Evolutionary conservation across 352 stramenopile genomes (phyloP).

Genomic region (Phytophthora macrochlamydospora): DNA sequence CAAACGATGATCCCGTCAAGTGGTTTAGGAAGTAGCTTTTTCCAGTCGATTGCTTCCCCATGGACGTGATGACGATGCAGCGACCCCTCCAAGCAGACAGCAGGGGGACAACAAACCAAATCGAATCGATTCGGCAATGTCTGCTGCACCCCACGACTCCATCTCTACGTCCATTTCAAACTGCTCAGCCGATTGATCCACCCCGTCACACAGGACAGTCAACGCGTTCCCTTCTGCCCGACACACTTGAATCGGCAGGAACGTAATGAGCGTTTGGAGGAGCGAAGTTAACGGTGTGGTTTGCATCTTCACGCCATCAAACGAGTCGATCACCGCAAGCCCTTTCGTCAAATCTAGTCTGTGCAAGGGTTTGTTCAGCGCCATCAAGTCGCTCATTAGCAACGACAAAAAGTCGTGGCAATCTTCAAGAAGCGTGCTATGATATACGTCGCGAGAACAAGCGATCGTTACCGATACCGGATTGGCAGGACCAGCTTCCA

Average conservation of each 20-base stretch:
- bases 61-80: conserved; percentile 62
- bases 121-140: conserved; percentile 56
- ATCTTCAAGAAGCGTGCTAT: conserved; percentile 4
- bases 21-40: conserved; percentile 87
- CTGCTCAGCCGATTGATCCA: conserved; percentile 29
- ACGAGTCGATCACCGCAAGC: conserved; percentile 5
- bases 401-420: conserved; percentile 39
- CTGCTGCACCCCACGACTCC: conserved; percentile 26
- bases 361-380: conserved; percentile 45
- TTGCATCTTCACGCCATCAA: conserved; percentile 8
- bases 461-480: conserved; percentile 12
- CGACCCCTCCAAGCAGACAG: conserved; percentile 42
- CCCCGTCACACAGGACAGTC: conserved; percentile 54
- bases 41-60: conserved; percentile 78
- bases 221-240: conserved; percentile 65
- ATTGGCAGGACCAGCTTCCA: conserved; percentile 3
- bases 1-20: conserved; percentile 74
- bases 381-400: conserved; percentile 44
- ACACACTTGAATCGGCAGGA: conserved; percentile 78
- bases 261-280: conserved; percentile 56
- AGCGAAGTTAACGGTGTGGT: conserved; percentile 28
- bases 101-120: conserved; percentile 55
- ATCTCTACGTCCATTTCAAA: conserved; percentile 23
- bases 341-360: conserved; percentile 34
- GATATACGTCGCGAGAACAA: conserved; percentile 7